A percentile compares a stretch with the other conserved stretches of the same genome.
These are phyloP conservation scores for Radiomyces spectabilis DNA, from an alignment of 192 early-diverging fungal species.

Conservation along the genomic window DNA sequence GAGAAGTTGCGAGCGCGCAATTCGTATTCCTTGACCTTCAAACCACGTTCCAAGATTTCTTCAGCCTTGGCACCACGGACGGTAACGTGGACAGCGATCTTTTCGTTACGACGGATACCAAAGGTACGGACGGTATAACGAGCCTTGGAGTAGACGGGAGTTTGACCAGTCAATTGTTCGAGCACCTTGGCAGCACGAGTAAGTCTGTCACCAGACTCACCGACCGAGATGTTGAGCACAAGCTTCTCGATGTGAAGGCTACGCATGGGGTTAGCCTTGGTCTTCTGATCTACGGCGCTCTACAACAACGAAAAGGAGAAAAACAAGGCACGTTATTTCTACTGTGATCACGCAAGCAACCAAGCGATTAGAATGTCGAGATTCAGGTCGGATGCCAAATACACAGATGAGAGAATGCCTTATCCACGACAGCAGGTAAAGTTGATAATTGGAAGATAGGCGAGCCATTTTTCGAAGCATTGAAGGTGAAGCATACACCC, in stretches of 20 bases:
- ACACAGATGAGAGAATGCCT: no score
- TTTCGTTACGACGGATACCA: constrained; percentile 99
- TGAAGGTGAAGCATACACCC: no score
- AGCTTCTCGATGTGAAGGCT: constrained; percentile 99
- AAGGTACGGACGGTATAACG: constrained; percentile 99
- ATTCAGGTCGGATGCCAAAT: no score
- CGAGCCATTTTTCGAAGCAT: no score
- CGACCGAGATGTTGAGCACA: constrained; percentile 99
- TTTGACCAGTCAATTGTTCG: constrained; percentile 99
- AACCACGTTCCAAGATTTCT: constrained; percentile 99
- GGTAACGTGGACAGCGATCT: constrained; percentile 98
- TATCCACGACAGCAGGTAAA: no score
- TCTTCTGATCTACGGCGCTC: constrained; percentile 60
- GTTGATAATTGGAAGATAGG: no score
- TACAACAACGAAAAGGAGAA: no score
- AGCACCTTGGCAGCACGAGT: constrained; percentile 99
- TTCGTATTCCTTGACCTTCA: constrained; percentile 99
- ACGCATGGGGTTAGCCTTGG: constrained; percentile 87
- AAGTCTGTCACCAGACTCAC: constrained; percentile 98
- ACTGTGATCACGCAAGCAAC: no score
- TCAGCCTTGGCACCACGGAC: constrained; percentile 79
- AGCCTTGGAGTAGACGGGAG: constrained; percentile 99
- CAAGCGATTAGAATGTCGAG: no score
- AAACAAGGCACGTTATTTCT: no score
- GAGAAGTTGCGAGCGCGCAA: constrained; percentile 93